Percentiles rank a stretch among this genome's conserved stretches.
Conservation (phyloP, 129 eudicot species). For the Flaveria robusta region DNA sequence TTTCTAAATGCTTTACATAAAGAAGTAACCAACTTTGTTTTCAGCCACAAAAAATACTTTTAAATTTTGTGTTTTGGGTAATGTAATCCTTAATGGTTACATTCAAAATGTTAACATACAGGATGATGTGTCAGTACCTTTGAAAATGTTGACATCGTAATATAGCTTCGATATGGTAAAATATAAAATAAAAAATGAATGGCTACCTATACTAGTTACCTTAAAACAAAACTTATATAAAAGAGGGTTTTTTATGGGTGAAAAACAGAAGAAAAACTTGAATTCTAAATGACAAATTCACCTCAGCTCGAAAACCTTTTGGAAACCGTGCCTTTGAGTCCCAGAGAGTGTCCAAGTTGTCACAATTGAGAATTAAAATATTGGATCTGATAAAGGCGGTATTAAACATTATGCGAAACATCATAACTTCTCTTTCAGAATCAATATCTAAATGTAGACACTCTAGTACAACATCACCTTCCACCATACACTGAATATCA, state of each 20-base stretch:
- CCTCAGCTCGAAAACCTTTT: constrained; percentile 96
- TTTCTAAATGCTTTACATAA: background rate
- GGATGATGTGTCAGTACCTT: background rate
- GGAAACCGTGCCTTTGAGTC: constrained; percentile 90
- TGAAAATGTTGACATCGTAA: background rate
- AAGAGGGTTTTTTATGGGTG: background rate
- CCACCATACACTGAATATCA: constrained; percentile 92
- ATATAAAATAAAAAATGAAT: background rate
- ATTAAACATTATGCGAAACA: constrained; percentile 95
- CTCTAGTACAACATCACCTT: constrained; percentile 97
- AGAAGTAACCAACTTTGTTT: background rate
- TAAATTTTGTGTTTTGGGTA: background rate
- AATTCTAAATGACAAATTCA: constrained; percentile 31
- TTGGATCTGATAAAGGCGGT: constrained; percentile 97
- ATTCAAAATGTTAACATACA: background rate
- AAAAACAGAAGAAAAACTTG: background rate
- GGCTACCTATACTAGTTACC: constrained; percentile 1
- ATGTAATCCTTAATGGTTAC: background rate
- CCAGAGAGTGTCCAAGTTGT: constrained; percentile 93
- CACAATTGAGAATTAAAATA: constrained; percentile 82
- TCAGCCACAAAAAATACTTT: background rate
- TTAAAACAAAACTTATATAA: background rate
- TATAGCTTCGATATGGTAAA: background rate
- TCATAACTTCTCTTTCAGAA: constrained; percentile 94
- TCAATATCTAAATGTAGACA: constrained; percentile 89